Conservation (phyloP, 768 basidiomycete genomes). For the Termitomyces bulborhizus region DNA sequence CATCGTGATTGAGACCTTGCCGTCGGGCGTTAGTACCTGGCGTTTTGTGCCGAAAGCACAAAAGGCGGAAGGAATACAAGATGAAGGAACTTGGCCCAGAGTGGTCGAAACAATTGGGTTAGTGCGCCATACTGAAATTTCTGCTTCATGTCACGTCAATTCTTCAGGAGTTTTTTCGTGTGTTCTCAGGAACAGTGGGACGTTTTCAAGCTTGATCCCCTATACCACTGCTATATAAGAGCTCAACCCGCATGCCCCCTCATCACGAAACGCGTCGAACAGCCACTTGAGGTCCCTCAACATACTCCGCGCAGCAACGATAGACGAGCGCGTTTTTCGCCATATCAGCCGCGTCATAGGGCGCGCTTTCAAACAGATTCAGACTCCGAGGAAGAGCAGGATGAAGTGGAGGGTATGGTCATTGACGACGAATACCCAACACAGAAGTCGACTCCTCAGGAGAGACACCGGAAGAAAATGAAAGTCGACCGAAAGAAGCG, state of each 20-base stretch:
- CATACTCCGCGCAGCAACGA: neutral
- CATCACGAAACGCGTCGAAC: conserved; percentile 1
- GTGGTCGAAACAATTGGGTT: conserved; percentile 66
- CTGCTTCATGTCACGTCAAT: conserved; percentile 28
- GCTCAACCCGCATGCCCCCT: conserved; percentile 23
- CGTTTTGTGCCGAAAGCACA: conserved; percentile 72
- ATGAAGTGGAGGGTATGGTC: conserved; percentile 48
- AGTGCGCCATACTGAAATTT: conserved; percentile 2
- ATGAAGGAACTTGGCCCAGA: conserved; percentile 72
- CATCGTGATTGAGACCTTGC: conserved; percentile 63
- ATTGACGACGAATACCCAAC: conserved; percentile 26
- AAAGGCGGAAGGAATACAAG: conserved; percentile 44
- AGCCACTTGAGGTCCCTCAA: neutral
- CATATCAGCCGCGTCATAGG: neutral
- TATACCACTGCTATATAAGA: conserved; percentile 61
- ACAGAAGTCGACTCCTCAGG: conserved; percentile 16
- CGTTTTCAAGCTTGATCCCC: conserved; percentile 73
- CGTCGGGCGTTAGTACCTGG: conserved; percentile 57
- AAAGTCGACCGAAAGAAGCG: conserved; percentile 26
- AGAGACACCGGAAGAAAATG: conserved; percentile 24
- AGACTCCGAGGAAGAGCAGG: conserved; percentile 28
- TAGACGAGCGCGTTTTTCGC: conserved; percentile 7
- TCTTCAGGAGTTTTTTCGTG: conserved; percentile 23
- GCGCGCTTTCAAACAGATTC: conserved; percentile 5
- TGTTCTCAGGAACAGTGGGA: conserved; percentile 81